Base-by-base conservation (phyloP, 805 yeast species). In the Brettanomyces nanus region DNA sequence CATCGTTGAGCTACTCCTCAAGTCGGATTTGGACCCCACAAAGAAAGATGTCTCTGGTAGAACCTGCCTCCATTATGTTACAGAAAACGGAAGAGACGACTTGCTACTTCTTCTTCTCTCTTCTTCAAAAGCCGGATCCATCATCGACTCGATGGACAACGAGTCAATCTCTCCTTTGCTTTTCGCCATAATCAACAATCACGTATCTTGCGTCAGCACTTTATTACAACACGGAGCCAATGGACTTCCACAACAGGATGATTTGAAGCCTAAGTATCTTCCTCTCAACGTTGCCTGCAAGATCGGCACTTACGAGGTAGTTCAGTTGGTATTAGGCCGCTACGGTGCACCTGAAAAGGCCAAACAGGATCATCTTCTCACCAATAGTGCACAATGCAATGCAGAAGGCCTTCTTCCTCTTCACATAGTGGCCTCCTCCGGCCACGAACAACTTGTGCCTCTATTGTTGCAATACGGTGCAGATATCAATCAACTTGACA, bases 341-440 rank as follows among this genome's bases (percentile, higher is more conserved):
- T 45, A 44, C 35, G 51, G 55, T 13, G 36, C 50, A 9, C 45
- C 57, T 2, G 56, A 63, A 11, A 47, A 44, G 25, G 52, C 62
- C 51, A 42, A 54, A 21, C 38, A 45, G 3, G 49, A 38, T 33
- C 48, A 38, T 25, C 53, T 56, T 33, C 58, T 42, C 58, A 67
- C 42, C 44, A 65, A 47, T 51, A 61, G 57, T 45, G 75, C 61
- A 62, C 81, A 57, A 75, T 73, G 69, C 45, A 77, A 90, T 54
- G 94, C 95, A 0, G 96, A 90, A 61, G 95, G 98, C 1, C 68
- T 87, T 33, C 73, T 77, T 31, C 95, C 97, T 0, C 62, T 90
- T 32, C 98, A 92, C 57, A 81, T 90, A 26, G 86, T 80, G 20
- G 89, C 97, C 0, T 73, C 92, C 36, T 77, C 82, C 5, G 97